These are phyloP conservation scores for Paramecium sexaurelia DNA, from an alignment of 73 alveolate genomes.

Conservation along the genomic window DNA sequence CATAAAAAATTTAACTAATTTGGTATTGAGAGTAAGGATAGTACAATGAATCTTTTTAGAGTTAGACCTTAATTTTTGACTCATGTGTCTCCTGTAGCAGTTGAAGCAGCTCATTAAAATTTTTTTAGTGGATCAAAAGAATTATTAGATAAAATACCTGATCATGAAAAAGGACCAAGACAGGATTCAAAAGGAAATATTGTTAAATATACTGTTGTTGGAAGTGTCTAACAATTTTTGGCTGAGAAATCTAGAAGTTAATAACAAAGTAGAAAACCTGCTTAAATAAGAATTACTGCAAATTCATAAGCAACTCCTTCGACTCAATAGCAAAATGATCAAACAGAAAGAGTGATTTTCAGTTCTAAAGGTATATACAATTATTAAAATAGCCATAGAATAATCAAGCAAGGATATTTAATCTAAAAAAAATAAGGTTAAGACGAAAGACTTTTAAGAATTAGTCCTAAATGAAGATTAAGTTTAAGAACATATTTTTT, in stretches of 20 bases:
- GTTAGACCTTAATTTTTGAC: slow-evolving; percentile 10
- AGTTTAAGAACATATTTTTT: not conserved
- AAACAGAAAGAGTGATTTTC: not conserved
- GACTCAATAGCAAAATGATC: not conserved
- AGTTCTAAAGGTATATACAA: not conserved
- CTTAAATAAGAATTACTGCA: slow-evolving; percentile 1
- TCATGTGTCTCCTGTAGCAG: not conserved
- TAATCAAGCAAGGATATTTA: not conserved
- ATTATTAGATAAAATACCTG: not conserved
- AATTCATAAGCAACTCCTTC: slow-evolving; percentile 4
- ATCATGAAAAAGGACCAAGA: slow-evolving; percentile 48
- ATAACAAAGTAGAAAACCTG: not conserved
- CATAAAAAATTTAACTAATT: not conserved
- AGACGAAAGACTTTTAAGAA: not conserved
- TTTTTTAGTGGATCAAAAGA: slow-evolving; percentile 31
- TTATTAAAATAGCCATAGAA: not conserved
- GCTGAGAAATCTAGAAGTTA: slow-evolving; percentile 24
- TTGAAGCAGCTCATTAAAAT: not conserved
- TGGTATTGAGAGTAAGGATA: slow-evolving; percentile 5
- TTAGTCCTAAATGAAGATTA: not conserved
- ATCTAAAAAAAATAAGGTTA: not conserved
- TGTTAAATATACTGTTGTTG: slow-evolving; percentile 26
- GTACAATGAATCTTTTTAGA: slow-evolving; percentile 1
- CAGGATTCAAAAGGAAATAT: slow-evolving; percentile 9
- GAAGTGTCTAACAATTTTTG: not conserved